Evolutionary conservation across 2,329 filamentous ascomycete genomes (phyloP).

Genomic region (Colletotrichum limetticola): DNA sequence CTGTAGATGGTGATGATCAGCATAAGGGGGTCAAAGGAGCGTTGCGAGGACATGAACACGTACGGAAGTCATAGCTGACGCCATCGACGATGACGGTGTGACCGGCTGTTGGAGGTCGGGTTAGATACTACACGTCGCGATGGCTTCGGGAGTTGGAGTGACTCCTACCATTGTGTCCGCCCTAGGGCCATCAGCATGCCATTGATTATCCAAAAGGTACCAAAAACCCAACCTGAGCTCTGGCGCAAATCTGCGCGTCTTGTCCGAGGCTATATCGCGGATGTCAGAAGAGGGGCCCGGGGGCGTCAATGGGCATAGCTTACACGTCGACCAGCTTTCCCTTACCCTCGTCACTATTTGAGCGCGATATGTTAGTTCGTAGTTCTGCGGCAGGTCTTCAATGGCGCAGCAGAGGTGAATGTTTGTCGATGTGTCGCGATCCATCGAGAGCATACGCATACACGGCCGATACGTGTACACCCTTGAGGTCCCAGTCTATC

Average conservation of each 20-base stretch:
- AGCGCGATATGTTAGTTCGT: conserved; percentile 20
- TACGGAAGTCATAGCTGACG: conserved; percentile 37
- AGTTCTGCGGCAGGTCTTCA: background rate
- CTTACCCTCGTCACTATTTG: conserved; percentile 50
- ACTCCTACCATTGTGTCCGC: conserved; percentile 44
- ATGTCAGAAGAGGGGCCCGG: conserved; percentile 31
- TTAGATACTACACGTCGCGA: conserved; percentile 26
- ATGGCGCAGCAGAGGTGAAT: conserved; percentile 7
- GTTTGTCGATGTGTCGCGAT: background rate
- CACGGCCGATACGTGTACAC: background rate
- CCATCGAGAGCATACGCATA: background rate
- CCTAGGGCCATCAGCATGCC: conserved; percentile 39
- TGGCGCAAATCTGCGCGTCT: conserved; percentile 36
- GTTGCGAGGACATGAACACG: conserved; percentile 12
- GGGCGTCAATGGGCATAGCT: conserved; percentile 33
- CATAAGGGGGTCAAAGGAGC: conserved; percentile 8
- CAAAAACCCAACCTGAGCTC: conserved; percentile 33
- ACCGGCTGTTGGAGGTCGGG: conserved; percentile 29
- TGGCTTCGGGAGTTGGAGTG: conserved; percentile 32
- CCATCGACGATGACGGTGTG: conserved; percentile 35
- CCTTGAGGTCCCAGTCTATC: background rate
- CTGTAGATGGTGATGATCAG: conserved; percentile 51
- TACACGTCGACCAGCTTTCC: conserved; percentile 51
- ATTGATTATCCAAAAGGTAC: conserved; percentile 31
- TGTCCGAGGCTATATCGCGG: conserved; percentile 37